These are phyloP conservation scores for Gamarada debralockiae DNA, from an alignment of 495 filamentous ascomycete genomes.

Conservation along the genomic window DNA sequence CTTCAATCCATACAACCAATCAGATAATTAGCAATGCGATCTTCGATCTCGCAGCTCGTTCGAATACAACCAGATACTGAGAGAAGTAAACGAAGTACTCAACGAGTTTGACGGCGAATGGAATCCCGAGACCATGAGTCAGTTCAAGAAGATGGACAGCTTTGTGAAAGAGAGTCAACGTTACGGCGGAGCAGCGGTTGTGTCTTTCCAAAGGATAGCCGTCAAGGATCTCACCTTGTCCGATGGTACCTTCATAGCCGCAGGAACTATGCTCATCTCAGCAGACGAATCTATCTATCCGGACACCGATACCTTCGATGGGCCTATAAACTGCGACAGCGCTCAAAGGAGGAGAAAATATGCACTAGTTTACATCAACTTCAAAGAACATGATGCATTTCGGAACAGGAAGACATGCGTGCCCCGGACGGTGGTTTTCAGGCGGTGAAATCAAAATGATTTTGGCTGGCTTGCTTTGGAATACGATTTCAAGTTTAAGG, in stretches of 20 bases:
- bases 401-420: conserved; percentile 50
- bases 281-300: conserved; percentile 29
- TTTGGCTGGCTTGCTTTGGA: conserved; percentile 37
- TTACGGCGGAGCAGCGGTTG: conserved; percentile 1
- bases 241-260: conserved; percentile 38
- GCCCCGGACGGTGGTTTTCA: conserved; percentile 53
- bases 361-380: conserved; percentile 41
- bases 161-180: conserved; percentile 52
- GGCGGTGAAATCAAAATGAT: conserved; percentile 45
- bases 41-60: conserved; percentile 45
- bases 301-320: conserved; percentile 42
- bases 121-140: conserved; percentile 34
- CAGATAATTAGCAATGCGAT: conserved; percentile 8
- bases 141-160: conserved; percentile 48
- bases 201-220: conserved; percentile 39
- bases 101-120: conserved; percentile 30
- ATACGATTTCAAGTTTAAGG: conserved; percentile 42
- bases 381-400: conserved; percentile 42
- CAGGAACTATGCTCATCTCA: conserved; percentile 32
- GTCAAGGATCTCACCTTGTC: conserved; percentile 37
- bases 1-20: conserved; percentile 21
- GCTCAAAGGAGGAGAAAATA: conserved; percentile 27
- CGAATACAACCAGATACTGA: conserved; percentile 43
- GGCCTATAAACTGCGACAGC: conserved; percentile 39
- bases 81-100: conserved; percentile 37